Percentiles rank a stretch among this genome's conserved stretches.
phyloP scores from a whole-genome alignment of 495 filamentous ascomycete genomes.

The Aspergillus panamensis region DNA sequence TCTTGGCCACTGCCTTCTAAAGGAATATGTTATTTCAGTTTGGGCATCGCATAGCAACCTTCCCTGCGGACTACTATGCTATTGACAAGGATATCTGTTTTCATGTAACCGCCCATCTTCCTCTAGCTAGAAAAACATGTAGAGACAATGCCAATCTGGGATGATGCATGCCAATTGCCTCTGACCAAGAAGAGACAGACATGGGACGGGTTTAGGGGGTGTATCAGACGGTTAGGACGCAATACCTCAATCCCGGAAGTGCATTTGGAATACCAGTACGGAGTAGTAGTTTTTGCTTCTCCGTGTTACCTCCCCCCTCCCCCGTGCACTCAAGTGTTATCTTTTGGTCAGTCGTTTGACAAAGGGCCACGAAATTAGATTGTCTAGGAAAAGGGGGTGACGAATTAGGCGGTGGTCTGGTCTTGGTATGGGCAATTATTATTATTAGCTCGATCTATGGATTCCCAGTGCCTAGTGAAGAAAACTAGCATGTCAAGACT shows the following conservation, averaged over 20 bases:
- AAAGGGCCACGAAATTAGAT: background rate
- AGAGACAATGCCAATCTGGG: too few relatives aligned
- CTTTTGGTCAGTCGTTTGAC: background rate
- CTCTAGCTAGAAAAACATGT: too few relatives aligned
- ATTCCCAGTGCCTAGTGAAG: background rate
- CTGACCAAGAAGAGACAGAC: too few relatives aligned
- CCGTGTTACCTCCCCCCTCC: too few relatives aligned
- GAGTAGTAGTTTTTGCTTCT: too few relatives aligned
- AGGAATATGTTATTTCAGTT: background rate
- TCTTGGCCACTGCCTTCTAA: too few relatives aligned
- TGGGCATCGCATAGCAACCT: background rate
- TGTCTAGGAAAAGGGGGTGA: background rate
- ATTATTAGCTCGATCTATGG: background rate
- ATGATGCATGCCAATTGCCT: too few relatives aligned
- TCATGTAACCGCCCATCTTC: background rate
- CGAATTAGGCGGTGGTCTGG: background rate
- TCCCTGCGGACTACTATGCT: background rate
- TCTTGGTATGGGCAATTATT: background rate
- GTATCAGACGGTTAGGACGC: too few relatives aligned
- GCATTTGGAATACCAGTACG: too few relatives aligned
- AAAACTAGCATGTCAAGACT: background rate
- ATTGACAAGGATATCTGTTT: background rate
- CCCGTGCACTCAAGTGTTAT: too few relatives aligned
- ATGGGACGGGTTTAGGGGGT: too few relatives aligned
- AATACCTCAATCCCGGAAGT: too few relatives aligned